A percentile compares a stretch with the other conserved stretches of the same genome.
Evolutionary conservation across 441 rosid genomes (phyloP).

Genomic region (Erodium texanum): DNA sequence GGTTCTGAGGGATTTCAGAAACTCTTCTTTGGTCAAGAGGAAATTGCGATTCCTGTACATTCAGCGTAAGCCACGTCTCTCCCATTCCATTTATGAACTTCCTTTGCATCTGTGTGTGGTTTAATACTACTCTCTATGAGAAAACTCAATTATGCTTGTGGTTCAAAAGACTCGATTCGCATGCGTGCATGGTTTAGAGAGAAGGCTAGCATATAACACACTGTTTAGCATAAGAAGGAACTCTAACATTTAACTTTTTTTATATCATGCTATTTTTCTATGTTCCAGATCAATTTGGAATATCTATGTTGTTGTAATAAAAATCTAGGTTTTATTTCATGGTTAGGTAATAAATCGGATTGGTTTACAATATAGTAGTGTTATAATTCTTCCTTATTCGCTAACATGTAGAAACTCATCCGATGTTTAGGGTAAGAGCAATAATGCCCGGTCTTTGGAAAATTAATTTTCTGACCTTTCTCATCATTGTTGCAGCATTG

Average conservation of each 20-base stretch:
- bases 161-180: not conserved
- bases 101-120: not conserved
- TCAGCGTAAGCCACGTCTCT: slow-evolving; percentile 40
- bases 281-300: not conserved
- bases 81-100: not conserved
- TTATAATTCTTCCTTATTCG: not conserved
- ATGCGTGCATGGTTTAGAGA: not conserved
- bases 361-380: not conserved
- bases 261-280: not conserved
- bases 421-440: too few relatives aligned
- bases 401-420: too few relatives aligned
- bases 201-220: not conserved
- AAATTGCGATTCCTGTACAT: slow-evolving; percentile 92
- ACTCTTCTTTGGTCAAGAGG: slow-evolving; percentile 92
- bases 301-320: not conserved
- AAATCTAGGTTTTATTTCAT: not conserved
- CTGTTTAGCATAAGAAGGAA: not conserved
- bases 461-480: slow-evolving; percentile 9
- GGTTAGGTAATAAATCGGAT: not conserved
- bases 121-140: not conserved
- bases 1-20: slow-evolving; percentile 95
- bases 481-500: slow-evolving; percentile 47
- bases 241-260: not conserved
- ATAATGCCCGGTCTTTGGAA: not conserved
- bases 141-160: not conserved